These are phyloP conservation scores for Aspergillus sp. DNA, from an alignment of 2,329 filamentous ascomycete genomes.

Conservation along the genomic window DNA sequence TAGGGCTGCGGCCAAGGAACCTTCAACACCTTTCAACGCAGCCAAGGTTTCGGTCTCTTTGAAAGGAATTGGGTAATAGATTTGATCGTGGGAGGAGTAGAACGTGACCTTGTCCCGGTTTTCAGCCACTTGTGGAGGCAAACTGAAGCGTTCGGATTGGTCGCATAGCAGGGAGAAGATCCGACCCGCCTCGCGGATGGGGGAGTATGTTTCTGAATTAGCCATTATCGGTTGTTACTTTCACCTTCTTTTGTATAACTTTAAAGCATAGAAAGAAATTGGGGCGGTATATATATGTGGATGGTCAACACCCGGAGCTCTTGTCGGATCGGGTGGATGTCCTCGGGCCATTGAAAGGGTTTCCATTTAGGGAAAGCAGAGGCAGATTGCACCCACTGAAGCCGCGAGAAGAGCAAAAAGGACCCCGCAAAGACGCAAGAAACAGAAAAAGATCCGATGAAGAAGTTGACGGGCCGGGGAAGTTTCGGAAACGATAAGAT, in stretches of 20 bases:
- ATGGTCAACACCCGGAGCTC: neutral
- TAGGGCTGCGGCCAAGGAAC: constrained; percentile 53
- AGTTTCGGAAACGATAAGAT: constrained; percentile 10
- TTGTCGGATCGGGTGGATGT: neutral
- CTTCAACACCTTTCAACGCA: constrained; percentile 56
- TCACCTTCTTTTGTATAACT: too few relatives aligned
- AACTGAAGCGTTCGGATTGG: constrained; percentile 25
- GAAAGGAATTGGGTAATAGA: constrained; percentile 41
- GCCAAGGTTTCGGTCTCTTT: constrained; percentile 49
- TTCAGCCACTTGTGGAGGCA: constrained; percentile 25
- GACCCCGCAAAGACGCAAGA: constrained; percentile 4
- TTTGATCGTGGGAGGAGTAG: constrained; percentile 28
- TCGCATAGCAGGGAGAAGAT: constrained; percentile 32
- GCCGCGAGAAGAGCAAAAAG: neutral
- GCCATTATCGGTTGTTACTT: neutral
- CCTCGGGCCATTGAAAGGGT: neutral
- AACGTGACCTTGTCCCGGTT: constrained; percentile 31
- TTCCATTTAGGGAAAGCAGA: neutral
- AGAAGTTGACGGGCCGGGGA: constrained; percentile 2
- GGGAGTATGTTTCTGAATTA: constrained; percentile 20
- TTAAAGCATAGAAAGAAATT: neutral
- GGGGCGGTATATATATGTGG: too few relatives aligned
- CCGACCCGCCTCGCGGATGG: constrained; percentile 29
- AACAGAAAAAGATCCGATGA: constrained; percentile 3
- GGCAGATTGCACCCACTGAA: constrained; percentile 2